A percentile compares a stretch with the other conserved stretches of the same genome.
Conservation (phyloP, 768 basidiomycete species). For the Cantharellus anzutake region DNA sequence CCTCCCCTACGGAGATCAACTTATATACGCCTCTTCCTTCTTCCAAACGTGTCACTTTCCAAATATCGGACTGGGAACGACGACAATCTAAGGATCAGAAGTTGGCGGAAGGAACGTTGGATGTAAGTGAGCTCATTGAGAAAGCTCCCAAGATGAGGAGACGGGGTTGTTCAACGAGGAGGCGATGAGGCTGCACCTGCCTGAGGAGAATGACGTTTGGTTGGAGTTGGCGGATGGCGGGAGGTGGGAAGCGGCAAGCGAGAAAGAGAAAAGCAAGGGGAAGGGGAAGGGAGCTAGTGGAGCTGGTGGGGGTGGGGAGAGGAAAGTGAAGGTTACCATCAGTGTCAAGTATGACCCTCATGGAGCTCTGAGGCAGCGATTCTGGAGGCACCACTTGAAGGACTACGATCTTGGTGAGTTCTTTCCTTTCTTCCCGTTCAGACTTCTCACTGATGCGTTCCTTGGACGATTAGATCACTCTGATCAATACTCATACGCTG, state of each 20-base stretch:
- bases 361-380: slow-evolving; percentile 2
- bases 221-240: neutral
- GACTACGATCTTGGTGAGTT: neutral
- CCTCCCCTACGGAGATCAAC: no score
- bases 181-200: neutral
- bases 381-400: neutral
- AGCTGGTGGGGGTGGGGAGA: no score
- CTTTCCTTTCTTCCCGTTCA: neutral
- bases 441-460: neutral
- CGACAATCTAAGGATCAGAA: neutral
- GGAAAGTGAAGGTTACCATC: neutral
- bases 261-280: neutral
- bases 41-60: neutral
- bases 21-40: no score
- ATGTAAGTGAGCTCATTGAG: neutral
- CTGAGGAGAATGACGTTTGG: neutral
- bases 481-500: slow-evolving; percentile 38
- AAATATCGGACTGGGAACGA: slow-evolving; percentile 3
- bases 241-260: neutral
- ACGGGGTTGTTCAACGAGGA: neutral
- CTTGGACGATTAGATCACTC: neutral
- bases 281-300: no score
- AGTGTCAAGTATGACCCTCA: slow-evolving; percentile 1
- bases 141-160: neutral
- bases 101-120: neutral